Conservation (phyloP, 83 land plant genomes). For the Isoetes engelmannii region DNA sequence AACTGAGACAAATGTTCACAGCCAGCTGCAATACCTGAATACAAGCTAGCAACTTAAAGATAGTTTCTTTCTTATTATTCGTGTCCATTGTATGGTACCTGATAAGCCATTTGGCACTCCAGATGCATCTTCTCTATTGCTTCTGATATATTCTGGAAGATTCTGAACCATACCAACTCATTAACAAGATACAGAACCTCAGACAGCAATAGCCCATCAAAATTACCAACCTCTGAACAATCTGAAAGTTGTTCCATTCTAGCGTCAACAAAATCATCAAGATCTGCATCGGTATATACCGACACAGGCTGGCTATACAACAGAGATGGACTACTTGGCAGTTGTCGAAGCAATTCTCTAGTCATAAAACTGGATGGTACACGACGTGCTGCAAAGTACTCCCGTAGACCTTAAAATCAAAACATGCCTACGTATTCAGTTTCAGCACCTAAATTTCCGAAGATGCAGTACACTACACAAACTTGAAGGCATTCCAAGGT, state of each 20-base stretch:
- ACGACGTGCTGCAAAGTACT: constrained; percentile 30
- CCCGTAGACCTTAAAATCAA: constrained; percentile 18
- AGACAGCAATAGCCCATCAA: neutral
- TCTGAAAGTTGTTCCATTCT: constrained; percentile 27
- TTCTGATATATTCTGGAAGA: too few relatives aligned
- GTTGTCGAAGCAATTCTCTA: constrained; percentile 14
- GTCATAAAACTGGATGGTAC: constrained; percentile 18
- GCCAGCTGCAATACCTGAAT: neutral
- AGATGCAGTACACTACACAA: neutral
- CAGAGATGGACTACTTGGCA: constrained; percentile 1
- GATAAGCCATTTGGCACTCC: too few relatives aligned
- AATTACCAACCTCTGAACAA: constrained; percentile 20
- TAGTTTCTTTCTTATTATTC: too few relatives aligned
- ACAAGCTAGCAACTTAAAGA: neutral
- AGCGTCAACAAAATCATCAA: constrained; percentile 32
- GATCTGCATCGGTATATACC: constrained; percentile 10
- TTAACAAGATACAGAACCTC: neutral
- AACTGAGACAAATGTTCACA: constrained; percentile 4
- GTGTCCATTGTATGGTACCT: too few relatives aligned
- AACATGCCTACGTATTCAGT: neutral
- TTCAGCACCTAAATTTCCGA: neutral
- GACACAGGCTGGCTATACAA: neutral
- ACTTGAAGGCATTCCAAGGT: neutral
- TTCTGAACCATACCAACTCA: neutral
- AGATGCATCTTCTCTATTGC: too few relatives aligned